Percentiles rank a stretch among this genome's conserved stretches.
phyloP scores from a whole-genome alignment of 495 filamentous ascomycete genomes.

The Penicillium robsamsonii region DNA sequence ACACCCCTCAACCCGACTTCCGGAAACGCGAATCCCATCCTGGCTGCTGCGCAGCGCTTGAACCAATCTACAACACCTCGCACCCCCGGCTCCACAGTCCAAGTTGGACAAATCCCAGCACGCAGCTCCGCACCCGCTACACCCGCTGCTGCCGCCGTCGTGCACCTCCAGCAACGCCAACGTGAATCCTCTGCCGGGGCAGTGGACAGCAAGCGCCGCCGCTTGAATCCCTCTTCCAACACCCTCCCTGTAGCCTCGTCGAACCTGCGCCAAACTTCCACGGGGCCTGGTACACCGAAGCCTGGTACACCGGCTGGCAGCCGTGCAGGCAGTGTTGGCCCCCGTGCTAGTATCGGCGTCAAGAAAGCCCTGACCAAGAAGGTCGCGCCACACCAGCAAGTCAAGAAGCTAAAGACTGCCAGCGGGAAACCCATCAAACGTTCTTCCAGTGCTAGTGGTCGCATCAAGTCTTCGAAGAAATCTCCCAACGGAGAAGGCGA shows the following conservation, averaged over 20 bases:
- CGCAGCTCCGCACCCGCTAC: slow-evolving; percentile 63
- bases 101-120: slow-evolving; percentile 31
- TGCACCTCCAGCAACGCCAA: slow-evolving; percentile 59
- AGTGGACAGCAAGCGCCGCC: slow-evolving; percentile 69
- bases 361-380: slow-evolving; percentile 62
- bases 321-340: slow-evolving; percentile 71
- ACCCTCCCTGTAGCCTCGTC: slow-evolving; percentile 68
- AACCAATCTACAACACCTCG: slow-evolving; percentile 41
- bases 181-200: slow-evolving; percentile 78
- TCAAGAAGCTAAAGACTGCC: slow-evolving; percentile 48
- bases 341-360: slow-evolving; percentile 44
- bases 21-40: slow-evolving; percentile 42
- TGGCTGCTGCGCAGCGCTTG: slow-evolving; percentile 45
- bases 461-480: slow-evolving; percentile 53
- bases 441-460: slow-evolving; percentile 41
- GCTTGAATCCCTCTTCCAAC: slow-evolving; percentile 62
- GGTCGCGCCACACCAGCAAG: slow-evolving; percentile 64
- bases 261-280: slow-evolving; percentile 73
- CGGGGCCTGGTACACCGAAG: slow-evolving; percentile 87
- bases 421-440: slow-evolving; percentile 57
- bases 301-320: slow-evolving; percentile 59
- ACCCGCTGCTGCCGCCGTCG: slow-evolving; percentile 55
- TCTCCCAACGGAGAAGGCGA: slow-evolving; percentile 62
- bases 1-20: slow-evolving; percentile 44
- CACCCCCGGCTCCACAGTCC: slow-evolving; percentile 15